These are phyloP conservation scores for Suillus spraguei DNA, from an alignment of 768 basidiomycete species.

Conservation along the genomic window DNA sequence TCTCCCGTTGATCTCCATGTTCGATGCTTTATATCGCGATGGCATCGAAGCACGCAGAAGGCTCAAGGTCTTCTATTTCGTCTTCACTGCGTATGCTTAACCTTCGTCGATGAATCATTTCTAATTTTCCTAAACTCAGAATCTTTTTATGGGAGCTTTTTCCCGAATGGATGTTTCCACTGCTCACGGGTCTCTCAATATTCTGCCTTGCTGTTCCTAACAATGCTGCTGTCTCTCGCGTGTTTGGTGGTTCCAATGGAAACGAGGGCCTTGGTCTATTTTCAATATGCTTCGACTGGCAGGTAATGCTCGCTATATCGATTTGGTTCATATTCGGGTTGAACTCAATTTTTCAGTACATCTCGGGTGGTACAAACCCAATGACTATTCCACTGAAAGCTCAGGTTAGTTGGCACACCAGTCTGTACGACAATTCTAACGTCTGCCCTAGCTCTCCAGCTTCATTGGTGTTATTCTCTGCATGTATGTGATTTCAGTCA, in stretches of 20 bases:
- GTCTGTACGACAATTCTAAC: not conserved
- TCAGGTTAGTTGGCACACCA: constrained; percentile 29
- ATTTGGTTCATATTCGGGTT: constrained; percentile 43
- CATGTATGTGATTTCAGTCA: constrained; percentile 36
- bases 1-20: constrained; percentile 26
- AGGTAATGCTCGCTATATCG: constrained; percentile 36
- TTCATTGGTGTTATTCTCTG: constrained; percentile 53
- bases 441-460: constrained; percentile 36
- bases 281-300: constrained; percentile 65
- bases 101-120: constrained; percentile 1
- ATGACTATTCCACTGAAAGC: constrained; percentile 57
- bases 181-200: constrained; percentile 58
- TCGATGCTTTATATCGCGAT: constrained; percentile 44
- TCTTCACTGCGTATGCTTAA: constrained; percentile 23
- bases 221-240: constrained; percentile 49
- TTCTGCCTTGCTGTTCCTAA: constrained; percentile 56
- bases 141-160: constrained; percentile 49
- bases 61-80: constrained; percentile 53
- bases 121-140: constrained; percentile 17
- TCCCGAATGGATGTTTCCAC: constrained; percentile 33
- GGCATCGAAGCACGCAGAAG: constrained; percentile 41
- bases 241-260: constrained; percentile 64
- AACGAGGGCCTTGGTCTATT: constrained; percentile 67
- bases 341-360: constrained; percentile 44
- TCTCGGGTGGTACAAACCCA: constrained; percentile 41